phyloP scores from a whole-genome alignment of 2,329 filamentous ascomycete genomes.

The Cadophora luteo-olivacea region DNA sequence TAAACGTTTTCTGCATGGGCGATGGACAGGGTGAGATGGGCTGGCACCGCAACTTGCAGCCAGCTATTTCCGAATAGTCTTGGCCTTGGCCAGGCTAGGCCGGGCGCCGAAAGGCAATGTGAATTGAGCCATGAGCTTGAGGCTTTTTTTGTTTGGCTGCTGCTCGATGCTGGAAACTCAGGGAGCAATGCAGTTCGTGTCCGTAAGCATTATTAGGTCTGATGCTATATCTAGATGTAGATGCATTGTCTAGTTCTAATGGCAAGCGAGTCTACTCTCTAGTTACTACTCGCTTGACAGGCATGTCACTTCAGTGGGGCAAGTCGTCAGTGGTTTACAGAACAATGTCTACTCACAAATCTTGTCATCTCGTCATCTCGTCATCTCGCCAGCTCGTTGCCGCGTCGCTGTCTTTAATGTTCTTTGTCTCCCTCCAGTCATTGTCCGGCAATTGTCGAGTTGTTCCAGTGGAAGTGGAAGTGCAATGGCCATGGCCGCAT shows the following conservation, averaged over 20 bases:
- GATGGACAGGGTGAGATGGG: background rate
- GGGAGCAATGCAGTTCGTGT: slow-evolving; percentile 4
- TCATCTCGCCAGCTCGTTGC: background rate
- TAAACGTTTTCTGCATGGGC: slow-evolving; percentile 35
- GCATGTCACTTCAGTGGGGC: background rate
- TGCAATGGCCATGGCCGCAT: background rate
- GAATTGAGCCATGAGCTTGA: slow-evolving; percentile 13
- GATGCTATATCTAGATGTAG: too few species aligned
- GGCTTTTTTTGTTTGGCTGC: slow-evolving; percentile 14
- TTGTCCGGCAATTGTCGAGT: background rate
- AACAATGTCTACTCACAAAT: background rate
- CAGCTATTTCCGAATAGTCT: slow-evolving; percentile 6
- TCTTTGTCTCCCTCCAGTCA: background rate
- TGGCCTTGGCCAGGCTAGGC: background rate
- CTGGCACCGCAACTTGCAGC: background rate
- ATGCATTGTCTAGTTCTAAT: background rate
- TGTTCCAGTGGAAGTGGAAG: background rate
- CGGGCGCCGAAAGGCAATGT: background rate
- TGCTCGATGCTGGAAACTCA: background rate
- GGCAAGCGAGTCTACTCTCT: background rate
- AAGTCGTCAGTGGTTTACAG: background rate
- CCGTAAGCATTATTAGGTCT: background rate
- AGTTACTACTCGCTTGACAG: background rate
- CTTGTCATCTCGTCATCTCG: too few species aligned
- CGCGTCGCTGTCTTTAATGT: background rate